A percentile compares a stretch with the other conserved stretches of the same genome.
phyloP scores from a whole-genome alignment of 306 rosid species.

The Prunus campanulata region DNA sequence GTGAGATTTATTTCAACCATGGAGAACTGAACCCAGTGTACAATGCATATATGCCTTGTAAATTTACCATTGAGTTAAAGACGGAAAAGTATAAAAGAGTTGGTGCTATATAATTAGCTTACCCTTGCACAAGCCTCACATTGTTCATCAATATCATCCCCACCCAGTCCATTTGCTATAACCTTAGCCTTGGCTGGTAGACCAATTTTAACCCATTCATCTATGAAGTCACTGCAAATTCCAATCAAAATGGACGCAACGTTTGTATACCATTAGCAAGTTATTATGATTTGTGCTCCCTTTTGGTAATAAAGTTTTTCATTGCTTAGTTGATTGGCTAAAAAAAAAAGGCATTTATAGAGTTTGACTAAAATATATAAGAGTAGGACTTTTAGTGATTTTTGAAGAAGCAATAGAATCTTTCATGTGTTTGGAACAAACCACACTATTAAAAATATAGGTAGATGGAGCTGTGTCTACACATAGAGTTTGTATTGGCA shows the following conservation, averaged over 20 bases:
- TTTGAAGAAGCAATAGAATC: too few relatives aligned
- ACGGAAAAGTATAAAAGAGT: background rate
- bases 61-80: too few relatives aligned
- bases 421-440: too few relatives aligned
- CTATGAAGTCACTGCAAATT: slow-evolving; percentile 60
- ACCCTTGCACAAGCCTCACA: slow-evolving; percentile 48
- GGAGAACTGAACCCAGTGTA: background rate
- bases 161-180: slow-evolving; percentile 1
- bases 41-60: too few relatives aligned
- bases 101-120: background rate
- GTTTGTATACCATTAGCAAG: background rate
- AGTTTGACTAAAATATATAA: too few relatives aligned
- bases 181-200: slow-evolving; percentile 45
- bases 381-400: too few relatives aligned
- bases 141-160: slow-evolving; percentile 9
- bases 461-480: too few relatives aligned
- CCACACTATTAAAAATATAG: too few relatives aligned
- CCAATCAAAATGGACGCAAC: background rate
- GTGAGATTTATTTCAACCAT: background rate
- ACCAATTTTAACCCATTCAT: slow-evolving; percentile 70
- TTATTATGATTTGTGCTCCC: background rate
- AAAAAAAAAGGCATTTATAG: too few relatives aligned
- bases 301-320: too few relatives aligned
- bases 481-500: too few relatives aligned
- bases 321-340: too few relatives aligned